Evolutionary conservation across 1,284 basidiomycete genomes (phyloP), one percentile per base, ranked within the genome.

Genomic region (Moesziomyces globuligerus): DNA sequence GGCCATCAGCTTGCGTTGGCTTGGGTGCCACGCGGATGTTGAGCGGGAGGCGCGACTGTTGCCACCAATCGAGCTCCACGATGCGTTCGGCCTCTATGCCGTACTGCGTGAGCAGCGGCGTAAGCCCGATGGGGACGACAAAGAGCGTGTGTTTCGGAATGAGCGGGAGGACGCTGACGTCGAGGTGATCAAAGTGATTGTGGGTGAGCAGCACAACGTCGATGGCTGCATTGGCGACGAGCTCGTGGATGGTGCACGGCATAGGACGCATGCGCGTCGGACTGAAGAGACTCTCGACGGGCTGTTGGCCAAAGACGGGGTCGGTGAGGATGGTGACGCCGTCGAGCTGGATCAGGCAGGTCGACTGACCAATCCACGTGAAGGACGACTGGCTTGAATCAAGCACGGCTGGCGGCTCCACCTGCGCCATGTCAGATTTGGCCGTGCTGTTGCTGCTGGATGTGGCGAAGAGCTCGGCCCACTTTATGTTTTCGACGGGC

Each of bases 271-370:
- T 71, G 18, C 85, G 74, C 32, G 78, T 75, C 5, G 85, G 85
- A 3, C 83, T 84, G 17, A 85, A 61, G 15, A 82, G 51, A 13
- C 81, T 84, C 3, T 79, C 78, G 9, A 85, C 70, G 0, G 85
- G 85, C 28, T 83, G 81, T 45, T 84, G 79, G 36, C 83, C 83
- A 24, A 86, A 83, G 10, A 85, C 84, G 1, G 85, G 85, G 61
- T 86, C 85, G 36, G 85, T 86, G 18, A 86, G 75, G 43, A 86
- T 84, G 17, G 82, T 82, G 11, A 86, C 77, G 17, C 84, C 84
- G 44, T 84, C 83, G 37, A 86, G 74, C 29, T 85, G 85, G 15
- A 86, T 82, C 42, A 85, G 83, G 20, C 83, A 77, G 11, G 75
- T 79, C 20, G 59, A 66, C 28, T 77, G 75, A 15, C 75, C 75